Conservation (phyloP, 1,139 yeast species). For the Kluyveromyces sp. region DNA sequence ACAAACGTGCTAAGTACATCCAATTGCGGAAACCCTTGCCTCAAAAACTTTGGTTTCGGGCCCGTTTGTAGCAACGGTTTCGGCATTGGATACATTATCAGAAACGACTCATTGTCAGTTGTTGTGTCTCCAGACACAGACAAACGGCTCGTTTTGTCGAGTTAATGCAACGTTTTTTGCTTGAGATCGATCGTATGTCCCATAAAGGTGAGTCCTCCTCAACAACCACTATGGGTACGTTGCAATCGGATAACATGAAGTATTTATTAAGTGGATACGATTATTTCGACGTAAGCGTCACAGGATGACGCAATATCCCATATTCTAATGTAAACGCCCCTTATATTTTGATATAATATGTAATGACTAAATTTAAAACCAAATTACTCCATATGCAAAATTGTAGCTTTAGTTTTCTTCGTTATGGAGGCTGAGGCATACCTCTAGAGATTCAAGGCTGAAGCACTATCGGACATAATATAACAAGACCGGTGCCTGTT, state of each 20-base stretch:
- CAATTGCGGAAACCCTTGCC: slow-evolving; percentile 78
- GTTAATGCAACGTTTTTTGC: slow-evolving; percentile 24
- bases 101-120: slow-evolving; percentile 74
- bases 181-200: slow-evolving; percentile 24
- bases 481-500: too few relatives aligned
- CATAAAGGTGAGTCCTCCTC: slow-evolving; percentile 9
- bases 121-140: slow-evolving; percentile 89
- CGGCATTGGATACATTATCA: slow-evolving; percentile 86
- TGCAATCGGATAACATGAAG: slow-evolving; percentile 22
- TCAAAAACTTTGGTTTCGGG: slow-evolving; percentile 85
- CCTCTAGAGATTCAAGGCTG: too few relatives aligned
- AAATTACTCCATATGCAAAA: background rate
- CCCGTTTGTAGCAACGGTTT: slow-evolving; percentile 87
- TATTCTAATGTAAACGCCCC: background rate
- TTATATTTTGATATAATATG: too few relatives aligned
- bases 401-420: too few relatives aligned
- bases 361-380: too few relatives aligned
- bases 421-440: too few relatives aligned
- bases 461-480: too few relatives aligned
- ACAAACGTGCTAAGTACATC: slow-evolving; percentile 59
- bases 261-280: slow-evolving; percentile 27
- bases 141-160: slow-evolving; percentile 73
- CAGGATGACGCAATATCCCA: slow-evolving; percentile 4
- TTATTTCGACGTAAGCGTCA: slow-evolving; percentile 28
- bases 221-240: background rate